Conservation (phyloP, 2,329 filamentous ascomycete species). For the Phialophora macrospora region DNA sequence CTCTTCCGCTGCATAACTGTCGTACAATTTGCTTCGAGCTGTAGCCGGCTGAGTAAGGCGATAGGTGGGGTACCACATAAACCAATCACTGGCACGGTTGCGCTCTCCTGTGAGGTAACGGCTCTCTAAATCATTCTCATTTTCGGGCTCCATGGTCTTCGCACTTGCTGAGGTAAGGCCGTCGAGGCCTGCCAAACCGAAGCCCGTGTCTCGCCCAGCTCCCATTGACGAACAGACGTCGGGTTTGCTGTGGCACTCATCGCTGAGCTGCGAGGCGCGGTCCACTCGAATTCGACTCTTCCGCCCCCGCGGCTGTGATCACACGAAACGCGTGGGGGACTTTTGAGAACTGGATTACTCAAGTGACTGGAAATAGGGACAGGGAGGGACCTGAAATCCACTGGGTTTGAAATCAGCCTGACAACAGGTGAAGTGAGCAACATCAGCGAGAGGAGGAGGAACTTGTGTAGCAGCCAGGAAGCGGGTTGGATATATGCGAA, state of each 20-base stretch:
- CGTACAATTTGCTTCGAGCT: neutral
- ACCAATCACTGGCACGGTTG: slow-evolving; percentile 5
- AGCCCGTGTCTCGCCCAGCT: neutral
- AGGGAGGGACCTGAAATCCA: neutral
- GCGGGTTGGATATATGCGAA: neutral
- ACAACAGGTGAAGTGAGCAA: neutral
- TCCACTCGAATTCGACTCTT: neutral
- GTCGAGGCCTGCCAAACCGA: neutral
- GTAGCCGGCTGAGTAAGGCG: slow-evolving; percentile 17
- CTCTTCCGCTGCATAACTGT: neutral
- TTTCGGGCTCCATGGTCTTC: neutral
- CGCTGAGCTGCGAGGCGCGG: neutral
- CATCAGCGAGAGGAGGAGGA: neutral
- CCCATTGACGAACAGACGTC: neutral
- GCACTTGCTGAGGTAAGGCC: slow-evolving; percentile 11
- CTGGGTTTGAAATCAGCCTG: neutral
- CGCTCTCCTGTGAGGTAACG: slow-evolving; percentile 3
- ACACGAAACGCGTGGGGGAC: neutral
- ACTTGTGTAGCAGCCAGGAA: neutral
- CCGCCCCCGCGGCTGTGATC: neutral
- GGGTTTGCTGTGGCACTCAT: neutral
- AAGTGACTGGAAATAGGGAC: neutral
- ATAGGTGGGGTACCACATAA: neutral
- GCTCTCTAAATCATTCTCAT: neutral
- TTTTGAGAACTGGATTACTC: neutral